Conservation (phyloP, 441 rosid genomes). For the Isatis lusitanica region DNA sequence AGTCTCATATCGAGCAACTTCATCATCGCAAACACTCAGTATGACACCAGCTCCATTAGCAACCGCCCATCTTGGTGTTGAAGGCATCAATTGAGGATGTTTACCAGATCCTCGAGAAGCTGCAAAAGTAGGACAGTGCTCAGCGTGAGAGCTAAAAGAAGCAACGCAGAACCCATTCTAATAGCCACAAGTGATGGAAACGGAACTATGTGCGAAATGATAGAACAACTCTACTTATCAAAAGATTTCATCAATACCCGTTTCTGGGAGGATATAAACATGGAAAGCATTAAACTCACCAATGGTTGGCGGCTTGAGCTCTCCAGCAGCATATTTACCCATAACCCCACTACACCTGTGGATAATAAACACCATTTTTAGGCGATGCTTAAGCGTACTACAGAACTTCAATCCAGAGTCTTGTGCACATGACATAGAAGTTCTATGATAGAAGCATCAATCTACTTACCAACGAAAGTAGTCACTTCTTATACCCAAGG, state of each 20-base stretch:
- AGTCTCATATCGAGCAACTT: constrained; percentile 96
- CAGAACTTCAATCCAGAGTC: background rate
- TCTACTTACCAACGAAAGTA: constrained; percentile 92
- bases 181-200: constrained; percentile 11
- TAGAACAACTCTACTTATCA: background rate
- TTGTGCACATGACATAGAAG: background rate
- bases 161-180: constrained; percentile 17
- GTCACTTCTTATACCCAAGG: constrained; percentile 92
- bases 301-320: constrained; percentile 93
- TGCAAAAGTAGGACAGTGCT: constrained; percentile 41
- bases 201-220: background rate
- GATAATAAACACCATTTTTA: constrained; percentile 22
- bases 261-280: background rate
- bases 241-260: background rate
- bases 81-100: constrained; percentile 96
- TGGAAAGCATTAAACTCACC: constrained; percentile 49
- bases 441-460: constrained; percentile 4
- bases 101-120: constrained; percentile 97
- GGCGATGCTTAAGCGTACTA: constrained; percentile 11
- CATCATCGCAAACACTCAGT: constrained; percentile 97
- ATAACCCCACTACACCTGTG: constrained; percentile 98
- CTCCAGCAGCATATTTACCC: constrained; percentile 98
- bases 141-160: constrained; percentile 18
- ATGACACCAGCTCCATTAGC: constrained; percentile 99
- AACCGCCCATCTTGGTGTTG: constrained; percentile 99